Conservation (phyloP, 495 filamentous ascomycete genomes). For the Neurospora sp. region DNA sequence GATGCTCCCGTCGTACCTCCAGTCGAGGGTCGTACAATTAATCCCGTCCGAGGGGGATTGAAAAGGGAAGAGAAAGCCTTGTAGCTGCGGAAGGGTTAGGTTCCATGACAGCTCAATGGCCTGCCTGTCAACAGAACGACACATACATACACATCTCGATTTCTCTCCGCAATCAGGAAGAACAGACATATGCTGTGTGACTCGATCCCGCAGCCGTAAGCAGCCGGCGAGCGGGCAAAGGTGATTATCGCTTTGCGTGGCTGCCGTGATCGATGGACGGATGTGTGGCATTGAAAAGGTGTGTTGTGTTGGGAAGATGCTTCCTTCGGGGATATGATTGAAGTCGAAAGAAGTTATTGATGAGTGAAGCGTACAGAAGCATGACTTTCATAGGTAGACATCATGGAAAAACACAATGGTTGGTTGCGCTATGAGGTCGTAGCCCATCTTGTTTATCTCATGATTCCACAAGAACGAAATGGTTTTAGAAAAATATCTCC, state of each 20-base stretch:
- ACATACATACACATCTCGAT: not conserved
- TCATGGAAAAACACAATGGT: no score
- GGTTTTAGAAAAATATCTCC: not conserved
- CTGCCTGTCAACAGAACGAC: not conserved
- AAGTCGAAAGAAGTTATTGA: no score
- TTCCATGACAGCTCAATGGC: not conserved
- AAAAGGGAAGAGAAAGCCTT: no score
- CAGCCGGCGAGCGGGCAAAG: slow-evolving; percentile 10
- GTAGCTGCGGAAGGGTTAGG: no score
- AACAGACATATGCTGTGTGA: slow-evolving; percentile 15
- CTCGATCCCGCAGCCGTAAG: slow-evolving; percentile 9
- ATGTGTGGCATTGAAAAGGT: not conserved
- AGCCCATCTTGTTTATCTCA: no score
- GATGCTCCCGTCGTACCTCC: no score
- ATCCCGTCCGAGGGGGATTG: no score
- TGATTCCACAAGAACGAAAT: no score
- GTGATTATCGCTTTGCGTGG: not conserved
- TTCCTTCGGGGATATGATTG: not conserved
- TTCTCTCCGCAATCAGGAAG: slow-evolving; percentile 3
- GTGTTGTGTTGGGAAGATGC: not conserved
- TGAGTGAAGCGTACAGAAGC: no score
- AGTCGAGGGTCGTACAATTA: no score
- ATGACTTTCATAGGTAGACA: no score
- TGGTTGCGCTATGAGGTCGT: no score
- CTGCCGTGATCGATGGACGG: not conserved